phyloP scores from a whole-genome alignment of 164 flowering plant genomes.

The Chimonanthus salicifolius region DNA sequence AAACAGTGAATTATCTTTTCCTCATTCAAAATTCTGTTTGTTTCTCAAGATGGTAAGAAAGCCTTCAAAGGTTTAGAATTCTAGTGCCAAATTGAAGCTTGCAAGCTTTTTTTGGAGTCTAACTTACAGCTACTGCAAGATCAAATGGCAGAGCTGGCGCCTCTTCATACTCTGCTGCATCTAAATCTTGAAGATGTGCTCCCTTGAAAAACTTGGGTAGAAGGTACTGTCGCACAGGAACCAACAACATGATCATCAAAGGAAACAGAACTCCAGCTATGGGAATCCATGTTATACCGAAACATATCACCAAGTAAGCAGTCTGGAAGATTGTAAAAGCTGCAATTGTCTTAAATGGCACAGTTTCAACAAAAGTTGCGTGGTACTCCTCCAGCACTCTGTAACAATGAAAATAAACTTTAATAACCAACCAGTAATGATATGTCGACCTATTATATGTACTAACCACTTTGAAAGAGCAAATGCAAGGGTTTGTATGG shows the following conservation, averaged over 20 bases:
- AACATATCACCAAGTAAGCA: slow-evolving; percentile 64
- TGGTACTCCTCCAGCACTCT: slow-evolving; percentile 96
- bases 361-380: slow-evolving; percentile 96
- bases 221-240: slow-evolving; percentile 89
- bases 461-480: neutral
- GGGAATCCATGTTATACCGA: slow-evolving; percentile 96
- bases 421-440: neutral
- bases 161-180: slow-evolving; percentile 97
- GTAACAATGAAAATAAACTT: slow-evolving; percentile 15
- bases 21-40: too few relatives aligned
- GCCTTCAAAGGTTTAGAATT: neutral
- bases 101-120: neutral
- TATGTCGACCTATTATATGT: neutral
- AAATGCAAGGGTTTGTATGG: neutral
- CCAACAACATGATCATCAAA: slow-evolving; percentile 91
- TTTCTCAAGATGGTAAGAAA: neutral
- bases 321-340: slow-evolving; percentile 83
- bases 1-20: too few relatives aligned
- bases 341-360: slow-evolving; percentile 87
- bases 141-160: slow-evolving; percentile 81
- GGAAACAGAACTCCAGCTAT: slow-evolving; percentile 96
- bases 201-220: slow-evolving; percentile 95
- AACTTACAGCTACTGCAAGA: slow-evolving; percentile 46
- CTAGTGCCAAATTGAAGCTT: neutral
- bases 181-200: slow-evolving; percentile 89